Percentiles rank a stretch among this genome's conserved stretches.
These are phyloP conservation scores for Chimonanthus praecox DNA, from an alignment of 164 flowering plant species.

Conservation along the genomic window DNA sequence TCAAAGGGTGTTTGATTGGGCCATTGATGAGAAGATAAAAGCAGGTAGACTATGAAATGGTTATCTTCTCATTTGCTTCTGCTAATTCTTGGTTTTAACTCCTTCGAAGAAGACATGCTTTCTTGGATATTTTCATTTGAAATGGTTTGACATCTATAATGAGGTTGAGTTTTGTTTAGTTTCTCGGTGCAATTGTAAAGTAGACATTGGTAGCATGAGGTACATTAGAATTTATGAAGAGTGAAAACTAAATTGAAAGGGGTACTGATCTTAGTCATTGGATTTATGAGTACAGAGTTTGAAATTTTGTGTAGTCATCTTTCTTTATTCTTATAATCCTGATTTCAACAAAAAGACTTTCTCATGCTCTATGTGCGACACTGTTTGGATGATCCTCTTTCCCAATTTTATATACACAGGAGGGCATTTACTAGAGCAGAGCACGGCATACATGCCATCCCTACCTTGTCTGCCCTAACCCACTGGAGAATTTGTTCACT, in stretches of 20 bases:
- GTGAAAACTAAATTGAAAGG: background rate
- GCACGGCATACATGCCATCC: background rate
- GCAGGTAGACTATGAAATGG: slow-evolving; percentile 38
- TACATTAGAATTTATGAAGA: too few relatives aligned
- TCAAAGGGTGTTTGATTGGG: slow-evolving; percentile 79
- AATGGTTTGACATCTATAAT: too few relatives aligned
- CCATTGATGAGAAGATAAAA: slow-evolving; percentile 68
- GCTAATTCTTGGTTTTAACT: background rate
- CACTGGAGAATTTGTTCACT: too few relatives aligned
- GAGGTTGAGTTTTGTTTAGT: too few relatives aligned
- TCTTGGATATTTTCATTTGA: too few relatives aligned
- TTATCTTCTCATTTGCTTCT: background rate
- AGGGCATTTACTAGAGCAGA: background rate
- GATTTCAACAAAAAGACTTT: background rate
- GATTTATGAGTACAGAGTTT: background rate
- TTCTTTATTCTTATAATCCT: background rate
- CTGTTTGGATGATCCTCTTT: background rate
- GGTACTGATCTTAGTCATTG: background rate
- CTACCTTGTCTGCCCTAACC: background rate
- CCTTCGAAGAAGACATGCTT: background rate
- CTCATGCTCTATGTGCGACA: too few relatives aligned
- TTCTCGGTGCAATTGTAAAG: too few relatives aligned
- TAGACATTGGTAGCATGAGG: too few relatives aligned
- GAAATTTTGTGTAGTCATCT: background rate
- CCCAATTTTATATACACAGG: background rate